Conservation (phyloP, 371 early-diverging fungal genomes). For the Saksenaea vasiformis region DNA sequence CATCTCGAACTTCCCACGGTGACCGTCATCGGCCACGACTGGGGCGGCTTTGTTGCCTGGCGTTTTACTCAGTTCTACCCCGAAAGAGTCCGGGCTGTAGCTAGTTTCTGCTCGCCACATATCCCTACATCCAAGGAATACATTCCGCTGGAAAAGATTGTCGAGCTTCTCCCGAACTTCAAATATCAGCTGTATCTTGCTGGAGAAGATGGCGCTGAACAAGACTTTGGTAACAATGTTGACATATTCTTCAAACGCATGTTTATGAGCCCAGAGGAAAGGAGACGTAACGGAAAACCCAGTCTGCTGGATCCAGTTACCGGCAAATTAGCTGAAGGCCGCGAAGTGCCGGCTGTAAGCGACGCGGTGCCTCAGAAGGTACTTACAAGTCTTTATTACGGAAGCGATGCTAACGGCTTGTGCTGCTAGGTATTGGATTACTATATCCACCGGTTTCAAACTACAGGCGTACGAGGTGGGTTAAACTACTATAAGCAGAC, state of each 20-base stretch:
- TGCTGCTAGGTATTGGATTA: conserved; percentile 27
- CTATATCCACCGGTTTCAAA: conserved; percentile 34
- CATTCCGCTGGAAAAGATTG: conserved; percentile 54
- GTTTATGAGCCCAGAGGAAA: background rate
- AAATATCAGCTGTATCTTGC: conserved; percentile 55
- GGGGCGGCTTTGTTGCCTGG: conserved; percentile 76
- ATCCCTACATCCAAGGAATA: conserved; percentile 37
- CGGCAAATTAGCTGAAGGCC: conserved; percentile 29
- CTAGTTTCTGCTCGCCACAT: conserved; percentile 69
- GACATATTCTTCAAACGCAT: background rate
- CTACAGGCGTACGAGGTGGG: conserved; percentile 40
- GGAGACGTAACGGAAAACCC: conserved; percentile 6
- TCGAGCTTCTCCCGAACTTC: conserved; percentile 56
- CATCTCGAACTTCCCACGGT: conserved; percentile 61
- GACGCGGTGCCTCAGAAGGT: conserved; percentile 31
- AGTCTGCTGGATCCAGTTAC: conserved; percentile 29
- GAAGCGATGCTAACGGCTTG: background rate
- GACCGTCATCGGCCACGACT: conserved; percentile 77
- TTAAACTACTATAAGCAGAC: conserved; percentile 51
- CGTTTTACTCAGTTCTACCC: conserved; percentile 71
- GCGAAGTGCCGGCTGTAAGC: conserved; percentile 23
- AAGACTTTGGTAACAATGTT: conserved; percentile 39
- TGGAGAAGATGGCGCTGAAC: conserved; percentile 36
- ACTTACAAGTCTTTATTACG: background rate
- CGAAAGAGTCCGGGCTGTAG: conserved; percentile 61